Conservation (phyloP, 352 stramenopile species). For the Phytophthora megakarya region DNA sequence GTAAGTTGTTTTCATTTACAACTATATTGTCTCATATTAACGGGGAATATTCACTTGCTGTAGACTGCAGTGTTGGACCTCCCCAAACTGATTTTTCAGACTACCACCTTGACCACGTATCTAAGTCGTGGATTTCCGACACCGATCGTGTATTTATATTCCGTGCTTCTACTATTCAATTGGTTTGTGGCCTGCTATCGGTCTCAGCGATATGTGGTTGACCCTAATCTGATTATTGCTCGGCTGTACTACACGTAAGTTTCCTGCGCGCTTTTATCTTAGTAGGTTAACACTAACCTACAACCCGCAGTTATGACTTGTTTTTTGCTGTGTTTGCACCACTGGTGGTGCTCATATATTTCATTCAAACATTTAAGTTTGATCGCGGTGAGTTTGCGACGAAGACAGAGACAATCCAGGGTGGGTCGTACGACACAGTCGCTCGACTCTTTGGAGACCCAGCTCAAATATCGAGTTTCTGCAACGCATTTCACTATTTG, state of each 20-base stretch:
- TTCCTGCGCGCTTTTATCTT: neutral
- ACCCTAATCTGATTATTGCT: slow-evolving; percentile 39
- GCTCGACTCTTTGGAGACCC: slow-evolving; percentile 55
- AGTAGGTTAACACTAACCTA: neutral
- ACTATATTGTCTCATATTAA: neutral
- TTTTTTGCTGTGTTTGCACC: slow-evolving; percentile 69
- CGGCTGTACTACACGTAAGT: slow-evolving; percentile 44
- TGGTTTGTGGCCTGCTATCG: slow-evolving; percentile 57
- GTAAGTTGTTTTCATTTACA: slow-evolving; percentile 12
- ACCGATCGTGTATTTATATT: slow-evolving; percentile 46
- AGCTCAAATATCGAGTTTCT: slow-evolving; percentile 43
- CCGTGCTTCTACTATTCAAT: slow-evolving; percentile 42
- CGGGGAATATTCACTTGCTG: slow-evolving; percentile 1
- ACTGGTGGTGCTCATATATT: slow-evolving; percentile 46
- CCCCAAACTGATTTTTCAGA: slow-evolving; percentile 59
- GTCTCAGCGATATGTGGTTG: slow-evolving; percentile 43
- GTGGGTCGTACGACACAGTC: slow-evolving; percentile 41
- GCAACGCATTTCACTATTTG: slow-evolving; percentile 51
- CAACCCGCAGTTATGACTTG: slow-evolving; percentile 59
- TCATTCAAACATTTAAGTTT: slow-evolving; percentile 49
- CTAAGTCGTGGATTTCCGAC: slow-evolving; percentile 51
- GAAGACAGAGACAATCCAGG: slow-evolving; percentile 34
- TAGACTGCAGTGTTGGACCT: slow-evolving; percentile 50
- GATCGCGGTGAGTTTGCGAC: slow-evolving; percentile 43
- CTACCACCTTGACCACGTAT: slow-evolving; percentile 46